Evolutionary conservation across 73 alveolate species (phyloP).

Genomic region (Halteria grandinella): DNA sequence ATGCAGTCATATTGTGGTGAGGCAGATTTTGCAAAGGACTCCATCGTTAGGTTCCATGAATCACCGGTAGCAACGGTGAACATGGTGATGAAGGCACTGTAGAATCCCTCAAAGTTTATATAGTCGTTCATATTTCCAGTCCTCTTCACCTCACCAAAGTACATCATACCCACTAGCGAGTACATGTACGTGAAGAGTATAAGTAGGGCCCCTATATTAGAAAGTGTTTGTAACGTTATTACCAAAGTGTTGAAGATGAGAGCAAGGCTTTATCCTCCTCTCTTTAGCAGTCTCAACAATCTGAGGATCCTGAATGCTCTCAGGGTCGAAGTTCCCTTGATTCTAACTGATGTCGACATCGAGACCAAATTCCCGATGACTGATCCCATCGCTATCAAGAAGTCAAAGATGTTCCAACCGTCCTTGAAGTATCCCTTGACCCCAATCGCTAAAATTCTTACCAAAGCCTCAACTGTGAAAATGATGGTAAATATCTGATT

Average conservation of each 20-base stretch:
- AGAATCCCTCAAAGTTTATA: slow-evolving; percentile 53
- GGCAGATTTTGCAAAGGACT: background rate
- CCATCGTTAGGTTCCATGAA: slow-evolving; percentile 62
- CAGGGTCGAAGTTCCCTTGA: slow-evolving; percentile 64
- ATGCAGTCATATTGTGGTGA: slow-evolving; percentile 3
- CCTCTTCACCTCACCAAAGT: slow-evolving; percentile 64
- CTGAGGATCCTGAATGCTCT: slow-evolving; percentile 71
- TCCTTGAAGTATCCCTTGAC: slow-evolving; percentile 9
- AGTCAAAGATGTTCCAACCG: slow-evolving; percentile 45
- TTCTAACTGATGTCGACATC: slow-evolving; percentile 1
- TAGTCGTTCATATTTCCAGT: slow-evolving; percentile 34
- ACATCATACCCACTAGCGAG: slow-evolving; percentile 59
- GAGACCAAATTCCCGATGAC: slow-evolving; percentile 14
- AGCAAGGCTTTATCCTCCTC: slow-evolving; percentile 61
- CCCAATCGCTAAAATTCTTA: slow-evolving; percentile 21
- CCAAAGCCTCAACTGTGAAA: slow-evolving; percentile 11
- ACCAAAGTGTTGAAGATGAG: slow-evolving; percentile 63
- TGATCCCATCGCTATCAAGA: slow-evolving; percentile 50
- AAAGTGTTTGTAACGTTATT: slow-evolving; percentile 63
- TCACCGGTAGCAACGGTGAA: slow-evolving; percentile 72
- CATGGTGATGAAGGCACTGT: slow-evolving; percentile 47
- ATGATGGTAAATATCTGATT: slow-evolving; percentile 31
- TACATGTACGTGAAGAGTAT: slow-evolving; percentile 55
- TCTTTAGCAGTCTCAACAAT: slow-evolving; percentile 62
- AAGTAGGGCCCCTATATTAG: slow-evolving; percentile 67